Conservation (phyloP, 305 asterid species). For the Vinca major region DNA sequence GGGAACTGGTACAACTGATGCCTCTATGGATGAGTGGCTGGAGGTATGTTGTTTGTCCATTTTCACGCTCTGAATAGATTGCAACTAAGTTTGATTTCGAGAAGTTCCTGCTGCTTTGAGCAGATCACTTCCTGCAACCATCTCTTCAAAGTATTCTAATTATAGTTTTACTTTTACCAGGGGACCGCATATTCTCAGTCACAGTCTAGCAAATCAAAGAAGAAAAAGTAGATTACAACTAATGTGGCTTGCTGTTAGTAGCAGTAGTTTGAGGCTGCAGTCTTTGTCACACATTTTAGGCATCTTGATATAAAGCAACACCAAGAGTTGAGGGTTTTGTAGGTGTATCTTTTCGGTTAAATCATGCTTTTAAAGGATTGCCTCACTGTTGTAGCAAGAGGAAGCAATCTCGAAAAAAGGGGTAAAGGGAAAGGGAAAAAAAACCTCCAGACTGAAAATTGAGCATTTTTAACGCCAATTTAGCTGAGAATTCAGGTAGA, state of each 20-base stretch:
- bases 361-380: constrained; percentile 15
- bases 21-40: constrained; percentile 88
- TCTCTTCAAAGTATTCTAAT: neutral
- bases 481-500: constrained; percentile 21
- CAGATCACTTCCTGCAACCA: neutral
- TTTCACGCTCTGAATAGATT: neutral
- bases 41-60: constrained; percentile 47
- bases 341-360: constrained; percentile 14
- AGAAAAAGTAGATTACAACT: constrained; percentile 56
- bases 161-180: constrained; percentile 21
- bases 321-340: constrained; percentile 13
- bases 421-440: no score
- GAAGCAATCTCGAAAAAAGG: constrained; percentile 6
- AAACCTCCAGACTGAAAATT: constrained; percentile 15
- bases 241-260: constrained; percentile 15
- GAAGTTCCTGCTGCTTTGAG: neutral
- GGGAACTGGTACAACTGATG: constrained; percentile 90
- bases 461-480: constrained; percentile 20
- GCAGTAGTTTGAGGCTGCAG: constrained; percentile 17
- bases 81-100: neutral
- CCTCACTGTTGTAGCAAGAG: constrained; percentile 49
- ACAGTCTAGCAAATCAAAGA: constrained; percentile 57
- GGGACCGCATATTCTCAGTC: constrained; percentile 83
- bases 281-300: constrained; percentile 18
- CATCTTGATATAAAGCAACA: constrained; percentile 9